Percentiles rank a stretch among this genome's conserved stretches.
These are phyloP conservation scores for Metarhizium rileyi DNA, from an alignment of 2,329 filamentous ascomycete genomes.

Conservation along the genomic window DNA sequence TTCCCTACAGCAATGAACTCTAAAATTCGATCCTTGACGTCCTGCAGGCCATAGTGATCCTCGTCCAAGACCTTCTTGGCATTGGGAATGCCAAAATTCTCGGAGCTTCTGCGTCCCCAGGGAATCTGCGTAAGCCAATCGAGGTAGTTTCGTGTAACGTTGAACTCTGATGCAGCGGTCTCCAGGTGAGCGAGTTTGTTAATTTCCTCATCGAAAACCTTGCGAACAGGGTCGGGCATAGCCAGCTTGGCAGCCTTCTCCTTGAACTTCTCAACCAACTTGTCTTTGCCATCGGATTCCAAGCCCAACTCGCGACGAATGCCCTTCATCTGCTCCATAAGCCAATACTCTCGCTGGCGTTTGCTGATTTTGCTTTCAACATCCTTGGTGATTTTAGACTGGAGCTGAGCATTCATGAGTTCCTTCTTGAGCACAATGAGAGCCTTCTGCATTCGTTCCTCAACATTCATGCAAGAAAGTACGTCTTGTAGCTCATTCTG, in stretches of 20 bases:
- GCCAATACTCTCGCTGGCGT: conserved; percentile 92
- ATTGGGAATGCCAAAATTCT: conserved; percentile 93
- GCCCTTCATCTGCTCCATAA: conserved; percentile 99
- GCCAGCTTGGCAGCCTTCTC: conserved; percentile 88
- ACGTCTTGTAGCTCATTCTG: conserved; percentile 88
- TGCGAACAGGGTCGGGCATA: conserved; percentile 94
- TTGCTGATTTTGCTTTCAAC: conserved; percentile 97
- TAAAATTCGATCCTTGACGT: conserved; percentile 95
- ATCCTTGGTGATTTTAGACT: conserved; percentile 95
- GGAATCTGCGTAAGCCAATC: conserved; percentile 98
- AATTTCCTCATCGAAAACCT: conserved; percentile 96
- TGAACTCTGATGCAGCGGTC: conserved; percentile 93
- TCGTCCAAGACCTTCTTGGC: conserved; percentile 87
- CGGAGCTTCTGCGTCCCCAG: conserved; percentile 89
- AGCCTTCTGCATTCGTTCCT: conserved; percentile 85
- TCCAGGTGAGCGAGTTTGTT: conserved; percentile 95
- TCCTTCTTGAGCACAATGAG: conserved; percentile 93
- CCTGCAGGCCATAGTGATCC: conserved; percentile 92
- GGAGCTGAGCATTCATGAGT: conserved; percentile 93
- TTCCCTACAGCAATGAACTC: conserved; percentile 99
- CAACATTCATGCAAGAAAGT: conserved; percentile 77
- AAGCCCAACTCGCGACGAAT: conserved; percentile 92
- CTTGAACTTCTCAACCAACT: conserved; percentile 93
- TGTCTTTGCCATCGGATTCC: conserved; percentile 96
- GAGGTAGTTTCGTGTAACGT: conserved; percentile 94